Evolutionary conservation across 1,139 yeast genomes (phyloP).

Genomic region (Candida smagusa): DNA sequence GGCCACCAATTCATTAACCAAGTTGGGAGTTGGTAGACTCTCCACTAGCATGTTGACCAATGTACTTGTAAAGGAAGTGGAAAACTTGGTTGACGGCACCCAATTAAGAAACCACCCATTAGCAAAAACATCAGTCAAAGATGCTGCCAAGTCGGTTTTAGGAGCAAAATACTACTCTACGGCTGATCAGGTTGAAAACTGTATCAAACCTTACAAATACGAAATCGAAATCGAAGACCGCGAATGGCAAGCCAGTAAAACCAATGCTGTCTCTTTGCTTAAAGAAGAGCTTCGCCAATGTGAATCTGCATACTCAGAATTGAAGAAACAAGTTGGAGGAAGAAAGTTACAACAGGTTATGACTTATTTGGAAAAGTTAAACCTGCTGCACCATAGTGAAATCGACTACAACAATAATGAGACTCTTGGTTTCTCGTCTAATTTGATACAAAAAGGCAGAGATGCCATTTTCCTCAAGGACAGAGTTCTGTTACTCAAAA

Average conservation of each 20-base stretch:
- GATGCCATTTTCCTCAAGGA: slow-evolving; percentile 82
- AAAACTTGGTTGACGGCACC: slow-evolving; percentile 67
- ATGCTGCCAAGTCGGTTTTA: slow-evolving; percentile 80
- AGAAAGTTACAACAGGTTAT: slow-evolving; percentile 81
- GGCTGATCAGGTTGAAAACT: slow-evolving; percentile 97
- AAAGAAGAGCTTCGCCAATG: slow-evolving; percentile 88
- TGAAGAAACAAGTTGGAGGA: slow-evolving; percentile 75
- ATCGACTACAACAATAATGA: slow-evolving; percentile 49
- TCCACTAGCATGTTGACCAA: slow-evolving; percentile 82
- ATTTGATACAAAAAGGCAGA: slow-evolving; percentile 70
- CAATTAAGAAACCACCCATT: slow-evolving; percentile 80
- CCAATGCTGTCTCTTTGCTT: slow-evolving; percentile 67
- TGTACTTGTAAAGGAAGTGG: slow-evolving; percentile 74
- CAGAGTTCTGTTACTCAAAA: slow-evolving; percentile 64
- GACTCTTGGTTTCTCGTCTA: slow-evolving; percentile 72
- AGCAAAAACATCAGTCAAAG: slow-evolving; percentile 76
- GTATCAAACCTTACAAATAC: slow-evolving; percentile 95
- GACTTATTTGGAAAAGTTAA: slow-evolving; percentile 60
- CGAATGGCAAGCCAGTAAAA: slow-evolving; percentile 85
- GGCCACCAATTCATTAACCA: slow-evolving; percentile 79
- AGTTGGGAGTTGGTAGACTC: slow-evolving; percentile 88
- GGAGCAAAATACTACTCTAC: slow-evolving; percentile 81
- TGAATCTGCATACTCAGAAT: slow-evolving; percentile 55
- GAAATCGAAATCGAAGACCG: slow-evolving; percentile 95
- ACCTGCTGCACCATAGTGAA: slow-evolving; percentile 42